These are phyloP conservation scores for Pulveroboletus ravenelii DNA, from an alignment of 768 basidiomycete genomes.

Conservation along the genomic window DNA sequence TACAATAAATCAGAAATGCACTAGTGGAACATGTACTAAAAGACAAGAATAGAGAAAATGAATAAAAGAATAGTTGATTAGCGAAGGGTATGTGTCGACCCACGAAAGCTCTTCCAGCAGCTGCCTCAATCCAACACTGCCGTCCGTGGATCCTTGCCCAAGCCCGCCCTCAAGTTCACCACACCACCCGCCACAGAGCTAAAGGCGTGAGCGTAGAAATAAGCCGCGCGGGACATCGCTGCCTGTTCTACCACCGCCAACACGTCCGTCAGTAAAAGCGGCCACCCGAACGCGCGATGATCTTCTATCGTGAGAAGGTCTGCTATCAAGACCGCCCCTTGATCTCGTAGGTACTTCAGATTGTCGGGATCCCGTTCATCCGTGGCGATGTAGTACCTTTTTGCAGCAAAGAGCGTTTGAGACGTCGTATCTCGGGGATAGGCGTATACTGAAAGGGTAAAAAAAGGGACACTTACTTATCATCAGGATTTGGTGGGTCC, in stretches of 20 bases:
- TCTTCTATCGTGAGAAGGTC: constrained; percentile 43
- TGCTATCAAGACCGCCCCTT: constrained; percentile 37
- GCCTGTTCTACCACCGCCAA: constrained; percentile 41
- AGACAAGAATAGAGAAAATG: too few relatives aligned
- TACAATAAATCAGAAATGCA: not conserved
- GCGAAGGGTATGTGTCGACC: too few relatives aligned
- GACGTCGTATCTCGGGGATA: not conserved
- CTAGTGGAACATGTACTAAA: too few relatives aligned
- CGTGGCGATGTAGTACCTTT: constrained; percentile 37
- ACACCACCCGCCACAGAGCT: constrained; percentile 41
- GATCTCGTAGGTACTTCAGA: constrained; percentile 29
- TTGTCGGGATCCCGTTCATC: constrained; percentile 38
- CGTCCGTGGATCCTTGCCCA: constrained; percentile 40
- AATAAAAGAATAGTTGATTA: too few relatives aligned
- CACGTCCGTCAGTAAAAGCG: constrained; percentile 40
- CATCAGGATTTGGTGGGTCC: constrained; percentile 22
- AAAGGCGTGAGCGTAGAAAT: constrained; percentile 39
- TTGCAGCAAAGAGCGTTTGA: not conserved
- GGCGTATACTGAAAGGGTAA: too few relatives aligned
- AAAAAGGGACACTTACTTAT: constrained; percentile 13
- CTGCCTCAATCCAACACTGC: constrained; percentile 30
- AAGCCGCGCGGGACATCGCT: constrained; percentile 32
- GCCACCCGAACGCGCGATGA: constrained; percentile 37
- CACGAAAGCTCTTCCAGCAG: not conserved
- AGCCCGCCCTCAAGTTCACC: constrained; percentile 36